Base-by-base conservation (phyloP, 805 yeast species). In the Saccharomycopsis capsularis region DNA sequence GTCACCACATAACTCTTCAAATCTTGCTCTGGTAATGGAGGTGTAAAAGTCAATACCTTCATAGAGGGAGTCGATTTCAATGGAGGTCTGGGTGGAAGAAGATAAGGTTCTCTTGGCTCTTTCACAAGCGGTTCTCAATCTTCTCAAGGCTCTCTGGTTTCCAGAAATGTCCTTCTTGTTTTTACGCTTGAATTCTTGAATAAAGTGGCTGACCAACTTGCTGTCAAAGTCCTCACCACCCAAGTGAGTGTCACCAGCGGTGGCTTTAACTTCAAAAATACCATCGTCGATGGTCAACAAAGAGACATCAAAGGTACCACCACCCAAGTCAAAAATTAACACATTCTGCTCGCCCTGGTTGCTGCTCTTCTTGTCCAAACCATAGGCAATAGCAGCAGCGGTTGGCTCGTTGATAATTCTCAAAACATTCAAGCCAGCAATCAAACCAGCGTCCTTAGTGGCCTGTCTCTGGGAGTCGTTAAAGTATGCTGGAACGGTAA, bases 361-460 rank as follows among this genome's bases (percentile, higher is more conserved):
- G 55, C 66, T 76, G 30, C 23, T 24, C 55, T 68, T 70, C 68
- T 71, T 71, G 56, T 70, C 75, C 62, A 91, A 79, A 78, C 98
- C 98, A 78, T 91, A 91, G 64, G 98, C 98, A 73, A 90, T 87
- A 59, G 98, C 98, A 62, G 98, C 98, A 53, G 95, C 95, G 57
- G 95, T 88, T 61, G 97, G 96, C 75, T 89, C 97, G 73, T 89
- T 89, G 63, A 90, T 89, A 68, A 89, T 89, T 75, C 97, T 82
- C 68, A 86, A 76, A 55, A 89, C 96, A 70, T 89, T 89, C 68
- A 89, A 77, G 64, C 97, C 97, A 52, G 96, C 93, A 78, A 89
- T 90, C 59, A 83, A 74, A 22, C 43, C 43, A 40, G 43, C 43
- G 24, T 40, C 43, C 23, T 40, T 40, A 32, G 43, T 40, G 43